Conservation (phyloP, 495 filamentous ascomycete species). For the Pseudomonodictys pantanalensis region DNA sequence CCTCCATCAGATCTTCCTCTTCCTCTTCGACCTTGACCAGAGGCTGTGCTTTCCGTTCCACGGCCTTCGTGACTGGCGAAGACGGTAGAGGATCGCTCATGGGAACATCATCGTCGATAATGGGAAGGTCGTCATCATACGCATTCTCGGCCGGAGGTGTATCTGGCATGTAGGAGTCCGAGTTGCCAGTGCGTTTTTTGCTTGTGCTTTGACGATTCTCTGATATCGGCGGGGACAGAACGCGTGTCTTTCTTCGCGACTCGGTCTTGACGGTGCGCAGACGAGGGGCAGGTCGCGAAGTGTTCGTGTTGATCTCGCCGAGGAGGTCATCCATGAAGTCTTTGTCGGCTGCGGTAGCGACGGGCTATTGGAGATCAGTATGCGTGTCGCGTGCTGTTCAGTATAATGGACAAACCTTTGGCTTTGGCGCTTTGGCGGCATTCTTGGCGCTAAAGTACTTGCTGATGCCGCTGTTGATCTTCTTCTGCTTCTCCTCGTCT, state of each 20-base stretch:
- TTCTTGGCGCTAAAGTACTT: conserved; percentile 86
- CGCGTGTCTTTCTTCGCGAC: conserved; percentile 71
- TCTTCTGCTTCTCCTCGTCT: conserved; percentile 78
- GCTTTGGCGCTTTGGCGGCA: conserved; percentile 63
- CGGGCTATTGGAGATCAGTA: conserved; percentile 38
- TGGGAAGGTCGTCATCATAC: conserved; percentile 52
- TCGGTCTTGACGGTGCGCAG: conserved; percentile 67
- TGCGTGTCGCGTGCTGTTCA: neutral
- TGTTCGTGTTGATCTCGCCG: conserved; percentile 82
- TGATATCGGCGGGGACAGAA: conserved; percentile 69
- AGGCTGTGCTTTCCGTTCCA: conserved; percentile 63
- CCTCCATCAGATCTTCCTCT: conserved; percentile 82
- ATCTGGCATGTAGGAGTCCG: conserved; percentile 47
- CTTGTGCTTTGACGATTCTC: conserved; percentile 35
- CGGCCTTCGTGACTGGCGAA: conserved; percentile 78
- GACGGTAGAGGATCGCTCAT: conserved; percentile 86
- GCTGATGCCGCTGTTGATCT: conserved; percentile 84
- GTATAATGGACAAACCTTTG: conserved; percentile 59
- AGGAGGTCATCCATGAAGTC: conserved; percentile 81
- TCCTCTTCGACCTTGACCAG: conserved; percentile 61
- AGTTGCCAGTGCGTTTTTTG: conserved; percentile 47
- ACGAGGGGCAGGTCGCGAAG: conserved; percentile 54
- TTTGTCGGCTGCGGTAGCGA: conserved; percentile 75
- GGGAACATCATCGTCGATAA: conserved; percentile 61
- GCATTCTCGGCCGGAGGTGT: conserved; percentile 42